Evolutionary conservation across 176 grass and related monocot species (phyloP), one percentile per base, ranked within the genome.

Genomic region (Themeda triandra): DNA sequence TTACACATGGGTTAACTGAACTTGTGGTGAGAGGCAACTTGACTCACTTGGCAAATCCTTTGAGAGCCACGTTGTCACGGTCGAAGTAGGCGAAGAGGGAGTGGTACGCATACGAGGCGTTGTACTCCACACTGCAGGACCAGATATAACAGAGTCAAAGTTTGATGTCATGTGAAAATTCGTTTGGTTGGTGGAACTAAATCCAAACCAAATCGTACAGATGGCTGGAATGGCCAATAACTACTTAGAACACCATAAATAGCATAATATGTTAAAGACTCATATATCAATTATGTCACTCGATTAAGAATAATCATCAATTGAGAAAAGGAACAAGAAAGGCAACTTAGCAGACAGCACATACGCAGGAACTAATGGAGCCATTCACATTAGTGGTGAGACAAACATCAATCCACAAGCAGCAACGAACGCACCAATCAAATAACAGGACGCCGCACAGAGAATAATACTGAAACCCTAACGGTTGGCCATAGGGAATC

Each of bases 31-130:
- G 10, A 69, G 63, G 36, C 1, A 12, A 13, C 44, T n/a, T n/a
- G 25, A 45, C 87, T 86, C 87, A 95, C 96, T 95, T 95, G 74
- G 96, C 91, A 36, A 98, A 78, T 8, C 96, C 96, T 78, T 79
- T 95, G 44, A 98, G 89, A 2, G 96, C 91, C 4, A 98, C 93
- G 72, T 98, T 92, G 73, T 98, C 96, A 0, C 96, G 93, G 51
- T 98, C 96, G 1, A 98, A 98, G 85, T 95, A 98, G 35, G 93
- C 93, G 63, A 95, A 98, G 58, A 98, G 86, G 33, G 96, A 87
- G 87, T 98, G 96, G 80, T 95, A 98, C 1, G 90, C 96, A 69
- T 98, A 98, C 0, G 96, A 98, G 8, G 89, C 93, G 19, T 95
- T 98, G 78, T 86, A 94, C 51, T 98, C 93, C 72, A 98, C 93